These are phyloP conservation scores for Zygnema circumcarinatum DNA, from an alignment of 139 green algal species.

Conservation along the genomic window DNA sequence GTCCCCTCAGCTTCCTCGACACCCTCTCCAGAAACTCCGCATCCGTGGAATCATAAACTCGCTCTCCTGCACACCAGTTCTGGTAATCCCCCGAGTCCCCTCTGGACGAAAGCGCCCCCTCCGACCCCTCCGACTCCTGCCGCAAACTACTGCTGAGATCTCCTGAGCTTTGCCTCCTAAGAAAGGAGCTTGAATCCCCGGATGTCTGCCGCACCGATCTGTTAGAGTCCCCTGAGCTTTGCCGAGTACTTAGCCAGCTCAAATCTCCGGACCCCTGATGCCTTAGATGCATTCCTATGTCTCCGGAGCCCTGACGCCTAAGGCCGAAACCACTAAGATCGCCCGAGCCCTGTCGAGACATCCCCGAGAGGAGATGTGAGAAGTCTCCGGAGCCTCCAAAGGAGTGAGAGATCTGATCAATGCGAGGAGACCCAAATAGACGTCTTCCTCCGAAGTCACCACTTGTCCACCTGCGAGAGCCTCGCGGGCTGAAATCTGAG, in stretches of 20 bases:
- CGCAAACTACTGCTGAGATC: not conserved
- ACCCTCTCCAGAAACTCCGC: not conserved
- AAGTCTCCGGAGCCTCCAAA: not conserved
- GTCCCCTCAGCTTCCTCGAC: not conserved
- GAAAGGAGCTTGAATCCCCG: not conserved
- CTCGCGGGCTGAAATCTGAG: not conserved
- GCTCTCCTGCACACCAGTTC: not conserved
- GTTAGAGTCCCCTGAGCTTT: not conserved
- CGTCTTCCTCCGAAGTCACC: not conserved
- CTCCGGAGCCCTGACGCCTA: not conserved
- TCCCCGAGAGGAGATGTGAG: not conserved
- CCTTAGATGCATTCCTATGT: too few relatives aligned
- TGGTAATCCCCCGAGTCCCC: not conserved
- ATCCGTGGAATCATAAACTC: not conserved
- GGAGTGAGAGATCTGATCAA: not conserved
- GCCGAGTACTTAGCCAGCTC: not conserved
- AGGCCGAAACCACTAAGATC: not conserved
- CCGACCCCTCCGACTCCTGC: not conserved
- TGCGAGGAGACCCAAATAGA: not conserved
- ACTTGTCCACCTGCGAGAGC: not conserved
- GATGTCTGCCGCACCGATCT: not conserved
- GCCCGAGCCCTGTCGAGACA: not conserved
- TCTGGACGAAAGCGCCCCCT: not conserved
- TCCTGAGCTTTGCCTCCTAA: not conserved
- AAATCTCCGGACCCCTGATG: not conserved